phyloP scores from a whole-genome alignment of 768 basidiomycete species.

The Peribolospora baueri region DNA sequence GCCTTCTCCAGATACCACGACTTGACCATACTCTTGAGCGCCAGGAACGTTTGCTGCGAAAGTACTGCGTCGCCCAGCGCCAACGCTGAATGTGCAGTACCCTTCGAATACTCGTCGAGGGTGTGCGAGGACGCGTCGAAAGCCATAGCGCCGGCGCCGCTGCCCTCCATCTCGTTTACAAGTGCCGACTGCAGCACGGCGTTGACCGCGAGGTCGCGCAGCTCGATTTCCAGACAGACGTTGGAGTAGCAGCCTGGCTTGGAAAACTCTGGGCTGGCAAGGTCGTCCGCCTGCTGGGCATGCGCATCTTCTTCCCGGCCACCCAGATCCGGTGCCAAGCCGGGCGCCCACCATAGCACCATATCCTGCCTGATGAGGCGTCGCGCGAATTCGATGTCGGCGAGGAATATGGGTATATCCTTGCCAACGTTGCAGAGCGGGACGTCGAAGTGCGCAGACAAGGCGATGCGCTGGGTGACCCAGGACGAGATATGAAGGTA shows the following conservation, averaged over 20 bases:
- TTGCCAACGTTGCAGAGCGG: conserved; percentile 71
- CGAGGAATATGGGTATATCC: conserved; percentile 63
- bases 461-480: conserved; percentile 50
- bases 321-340: conserved; percentile 70
- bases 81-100: conserved; percentile 33
- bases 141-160: conserved; percentile 47
- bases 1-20: conserved; percentile 57
- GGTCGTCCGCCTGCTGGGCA: conserved; percentile 33
- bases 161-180: conserved; percentile 93
- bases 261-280: conserved; percentile 60
- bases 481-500: conserved; percentile 55
- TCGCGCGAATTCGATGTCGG: conserved; percentile 77
- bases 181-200: conserved; percentile 78
- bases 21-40: conserved; percentile 69
- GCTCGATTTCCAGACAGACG: conserved; percentile 67
- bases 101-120: conserved; percentile 61
- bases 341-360: conserved; percentile 88
- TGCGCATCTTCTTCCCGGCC: conserved; percentile 71
- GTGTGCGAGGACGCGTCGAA: conserved; percentile 85
- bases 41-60: conserved; percentile 59
- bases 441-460: conserved; percentile 76
- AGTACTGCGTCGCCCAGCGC: conserved; percentile 73
- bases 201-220: conserved; percentile 81
- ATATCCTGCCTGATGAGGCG: conserved; percentile 66
- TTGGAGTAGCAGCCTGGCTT: conserved; percentile 71